Evolutionary conservation across 2,329 filamentous ascomycete species (phyloP).

Genomic region (Camptophora hylomeconis): DNA sequence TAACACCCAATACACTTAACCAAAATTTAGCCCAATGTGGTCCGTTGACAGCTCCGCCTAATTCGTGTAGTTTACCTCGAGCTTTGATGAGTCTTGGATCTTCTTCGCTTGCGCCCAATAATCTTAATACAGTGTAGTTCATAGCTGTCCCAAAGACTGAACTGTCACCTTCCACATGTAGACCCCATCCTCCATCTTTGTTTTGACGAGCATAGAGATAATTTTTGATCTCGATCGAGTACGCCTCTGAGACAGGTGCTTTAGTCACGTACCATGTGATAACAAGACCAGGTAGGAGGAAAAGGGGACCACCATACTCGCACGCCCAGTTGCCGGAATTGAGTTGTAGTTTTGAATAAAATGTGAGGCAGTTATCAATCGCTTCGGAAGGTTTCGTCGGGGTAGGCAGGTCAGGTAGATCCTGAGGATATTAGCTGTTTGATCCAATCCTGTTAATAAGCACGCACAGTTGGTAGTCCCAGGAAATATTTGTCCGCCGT

Average conservation of each 20-base stretch:
- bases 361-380: slow-evolving; percentile 69
- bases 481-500: slow-evolving; percentile 82
- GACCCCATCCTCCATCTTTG: slow-evolving; percentile 88
- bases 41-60: slow-evolving; percentile 70
- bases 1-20: slow-evolving; percentile 72
- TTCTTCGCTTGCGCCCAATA: slow-evolving; percentile 73
- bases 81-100: slow-evolving; percentile 79
- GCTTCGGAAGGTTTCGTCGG: slow-evolving; percentile 63
- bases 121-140: slow-evolving; percentile 71
- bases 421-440: slow-evolving; percentile 34
- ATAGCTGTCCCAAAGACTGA: slow-evolving; percentile 80
- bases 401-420: slow-evolving; percentile 56
- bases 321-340: slow-evolving; percentile 88
- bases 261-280: slow-evolving; percentile 81
- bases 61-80: slow-evolving; percentile 63
- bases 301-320: slow-evolving; percentile 97
- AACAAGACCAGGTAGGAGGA: slow-evolving; percentile 74
- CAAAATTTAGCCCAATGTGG: slow-evolving; percentile 98
- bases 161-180: slow-evolving; percentile 89
- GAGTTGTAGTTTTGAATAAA: slow-evolving; percentile 82
- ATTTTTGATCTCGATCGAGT: slow-evolving; percentile 78
- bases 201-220: slow-evolving; percentile 80
- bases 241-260: slow-evolving; percentile 67
- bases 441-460: slow-evolving; percentile 6
- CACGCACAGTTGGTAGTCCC: slow-evolving; percentile 59